A percentile compares a stretch with the other conserved stretches of the same genome.
Conservation (phyloP, 768 basidiomycete genomes). For the Lactarius pseudohatsudake region DNA sequence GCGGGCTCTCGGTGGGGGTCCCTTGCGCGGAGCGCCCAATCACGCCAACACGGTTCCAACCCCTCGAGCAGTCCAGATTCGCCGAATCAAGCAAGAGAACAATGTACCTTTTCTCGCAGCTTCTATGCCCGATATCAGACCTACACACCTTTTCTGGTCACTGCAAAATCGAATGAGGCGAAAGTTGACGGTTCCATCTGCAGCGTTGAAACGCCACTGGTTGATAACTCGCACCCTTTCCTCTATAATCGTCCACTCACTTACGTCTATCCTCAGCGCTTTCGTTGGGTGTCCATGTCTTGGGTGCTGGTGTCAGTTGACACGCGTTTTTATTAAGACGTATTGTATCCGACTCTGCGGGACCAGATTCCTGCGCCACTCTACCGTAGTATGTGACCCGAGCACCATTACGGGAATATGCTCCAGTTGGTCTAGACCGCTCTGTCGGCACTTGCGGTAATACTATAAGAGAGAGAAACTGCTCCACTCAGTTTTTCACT, state of each 20-base stretch:
- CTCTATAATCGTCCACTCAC: background rate
- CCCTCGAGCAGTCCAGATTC: background rate
- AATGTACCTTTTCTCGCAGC: background rate
- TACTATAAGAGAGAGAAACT: constrained; percentile 9
- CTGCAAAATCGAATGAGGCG: background rate
- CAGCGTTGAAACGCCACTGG: background rate
- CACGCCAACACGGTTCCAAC: background rate
- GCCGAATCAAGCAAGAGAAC: background rate
- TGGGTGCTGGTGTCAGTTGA: background rate
- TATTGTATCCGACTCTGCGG: background rate
- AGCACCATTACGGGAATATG: constrained; percentile 8
- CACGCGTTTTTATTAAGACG: constrained; percentile 3
- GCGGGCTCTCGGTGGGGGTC: background rate
- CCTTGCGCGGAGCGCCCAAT: background rate
- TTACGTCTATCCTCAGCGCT: constrained; percentile 12
- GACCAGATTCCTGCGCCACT: constrained; percentile 4
- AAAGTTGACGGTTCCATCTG: background rate
- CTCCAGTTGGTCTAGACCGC: constrained; percentile 12
- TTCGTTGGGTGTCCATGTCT: background rate
- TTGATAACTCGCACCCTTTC: background rate
- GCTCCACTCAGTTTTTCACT: background rate
- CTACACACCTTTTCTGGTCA: background rate
- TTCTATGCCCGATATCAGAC: background rate
- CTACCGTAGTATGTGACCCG: background rate
- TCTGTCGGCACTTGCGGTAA: constrained; percentile 5